A percentile compares a stretch with the other conserved stretches of the same genome.
Conservation (phyloP, 2,329 filamentous ascomycete species). For the Elsinoe australis region DNA sequence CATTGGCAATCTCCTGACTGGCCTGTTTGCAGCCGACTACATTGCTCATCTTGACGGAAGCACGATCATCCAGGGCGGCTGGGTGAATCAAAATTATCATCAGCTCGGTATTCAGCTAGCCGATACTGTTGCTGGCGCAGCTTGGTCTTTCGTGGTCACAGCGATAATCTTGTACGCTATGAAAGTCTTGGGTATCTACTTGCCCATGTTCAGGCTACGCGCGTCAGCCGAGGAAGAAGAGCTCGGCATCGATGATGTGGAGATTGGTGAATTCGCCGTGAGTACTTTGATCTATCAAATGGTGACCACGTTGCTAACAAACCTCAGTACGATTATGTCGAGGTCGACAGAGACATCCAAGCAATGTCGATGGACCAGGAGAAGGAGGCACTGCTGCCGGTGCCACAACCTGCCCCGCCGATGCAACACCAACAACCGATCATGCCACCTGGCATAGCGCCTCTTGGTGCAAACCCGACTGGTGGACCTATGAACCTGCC, state of each 20-base stretch:
- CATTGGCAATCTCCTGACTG: constrained; percentile 51
- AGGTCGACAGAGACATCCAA: constrained; percentile 64
- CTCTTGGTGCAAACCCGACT: constrained; percentile 12
- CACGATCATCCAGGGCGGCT: constrained; percentile 63
- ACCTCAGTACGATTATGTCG: constrained; percentile 75
- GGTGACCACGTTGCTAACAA: constrained; percentile 8
- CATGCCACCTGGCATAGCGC: constrained; percentile 1
- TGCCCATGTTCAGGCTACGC: constrained; percentile 68
- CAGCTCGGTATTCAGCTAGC: constrained; percentile 79
- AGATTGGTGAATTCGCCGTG: constrained; percentile 86
- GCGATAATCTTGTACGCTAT: constrained; percentile 59
- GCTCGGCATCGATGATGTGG: constrained; percentile 77
- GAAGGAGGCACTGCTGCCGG: not conserved
- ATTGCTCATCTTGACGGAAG: constrained; percentile 54
- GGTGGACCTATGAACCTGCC: not conserved
- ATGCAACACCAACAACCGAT: not conserved
- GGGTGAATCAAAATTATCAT: constrained; percentile 75
- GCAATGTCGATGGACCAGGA: constrained; percentile 17
- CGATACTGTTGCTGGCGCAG: constrained; percentile 66
- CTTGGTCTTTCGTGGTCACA: constrained; percentile 71
- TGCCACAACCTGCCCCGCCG: not conserved
- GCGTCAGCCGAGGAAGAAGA: constrained; percentile 71
- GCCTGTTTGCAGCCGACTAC: constrained; percentile 47
- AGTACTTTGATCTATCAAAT: constrained; percentile 26
- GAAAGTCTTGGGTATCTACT: constrained; percentile 64